phyloP scores from a whole-genome alignment of 257 asterid species.

The Solanum sejunctum region DNA sequence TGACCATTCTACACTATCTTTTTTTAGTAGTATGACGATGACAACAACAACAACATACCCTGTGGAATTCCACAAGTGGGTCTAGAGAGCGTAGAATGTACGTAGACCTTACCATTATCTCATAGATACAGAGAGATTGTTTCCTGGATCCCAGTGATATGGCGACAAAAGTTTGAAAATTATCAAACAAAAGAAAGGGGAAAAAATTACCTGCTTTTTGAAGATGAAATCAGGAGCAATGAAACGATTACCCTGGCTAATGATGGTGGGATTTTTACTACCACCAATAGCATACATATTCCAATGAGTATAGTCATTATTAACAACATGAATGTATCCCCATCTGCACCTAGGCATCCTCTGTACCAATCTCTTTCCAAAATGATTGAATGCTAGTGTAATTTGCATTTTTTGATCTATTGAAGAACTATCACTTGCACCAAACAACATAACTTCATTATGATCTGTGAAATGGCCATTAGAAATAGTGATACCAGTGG shows the following conservation, averaged over 20 bases:
- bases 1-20: not conserved
- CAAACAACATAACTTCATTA: conserved; percentile 38
- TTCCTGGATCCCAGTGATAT: not conserved
- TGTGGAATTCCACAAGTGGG: no score
- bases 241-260: conserved; percentile 68
- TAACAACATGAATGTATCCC: conserved; percentile 54
- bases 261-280: conserved; percentile 44
- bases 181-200: not conserved
- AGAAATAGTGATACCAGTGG: conserved; percentile 25
- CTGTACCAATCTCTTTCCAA: conserved; percentile 35
- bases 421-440: conserved; percentile 35
- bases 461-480: conserved; percentile 25
- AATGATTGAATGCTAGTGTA: conserved; percentile 43
- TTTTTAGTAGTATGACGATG: not conserved
- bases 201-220: conserved; percentile 32
- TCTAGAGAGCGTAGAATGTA: no score
- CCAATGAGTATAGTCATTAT: conserved; percentile 74
- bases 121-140: no score
- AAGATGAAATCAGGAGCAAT: conserved; percentile 31
- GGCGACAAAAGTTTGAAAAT: not conserved
- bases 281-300: conserved; percentile 74
- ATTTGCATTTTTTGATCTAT: conserved; percentile 34
- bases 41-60: no score
- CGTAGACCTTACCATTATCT: no score
- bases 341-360: conserved; percentile 48